Base-by-base conservation (phyloP, 2,329 filamentous ascomycete genomes). In the Geoglossum cookeanum region DNA sequence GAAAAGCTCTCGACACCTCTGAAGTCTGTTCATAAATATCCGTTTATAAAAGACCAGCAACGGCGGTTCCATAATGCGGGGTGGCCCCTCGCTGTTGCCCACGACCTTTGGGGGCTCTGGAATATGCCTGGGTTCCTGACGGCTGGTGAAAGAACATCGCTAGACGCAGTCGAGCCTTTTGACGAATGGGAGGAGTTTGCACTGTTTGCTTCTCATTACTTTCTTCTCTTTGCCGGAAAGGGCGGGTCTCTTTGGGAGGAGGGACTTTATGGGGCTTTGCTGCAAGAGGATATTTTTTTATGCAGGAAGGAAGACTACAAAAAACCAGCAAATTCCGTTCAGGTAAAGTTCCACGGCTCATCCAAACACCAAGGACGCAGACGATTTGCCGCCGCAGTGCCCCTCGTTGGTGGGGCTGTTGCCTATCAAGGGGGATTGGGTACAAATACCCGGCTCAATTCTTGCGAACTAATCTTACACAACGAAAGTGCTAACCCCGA, bases 141-240 rank as follows among this genome's bases (percentile, higher is more conserved):
- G 4, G 65, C 75, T 0, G 69, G 74, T 0, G 76, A 87, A 60
- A 78, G 87, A 61, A 71, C 67, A 39, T 71, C 70, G 9, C 70
- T 96, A 13, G 84, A 95, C 63, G 65, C 71, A 0, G 69, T 89
- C 15, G 91, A 96, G 65, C 81, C 84, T 0, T 96, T 97, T 65
- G 91, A 97, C 67, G 90, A 96, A 69, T 95, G 88, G 88, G 91
- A 97, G 68, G 91, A 96, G 64, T 89, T 96, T 65, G 82, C 85
- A 1, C 73, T 95, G 0, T 95, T 94, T 67, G 81, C 79, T 1
- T 81, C 82, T 37, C 90, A 96, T 68, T 94, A 95, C 68, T 85
- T 90, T 63, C 70, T 96, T 48, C 74, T 94, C 7, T 74, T 80
- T 55, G 87, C 87, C 13, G 75, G 72, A 47, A 79, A 70, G 57